Conservation (phyloP, 129 eudicot species). For the Tanacetum coccineum region DNA sequence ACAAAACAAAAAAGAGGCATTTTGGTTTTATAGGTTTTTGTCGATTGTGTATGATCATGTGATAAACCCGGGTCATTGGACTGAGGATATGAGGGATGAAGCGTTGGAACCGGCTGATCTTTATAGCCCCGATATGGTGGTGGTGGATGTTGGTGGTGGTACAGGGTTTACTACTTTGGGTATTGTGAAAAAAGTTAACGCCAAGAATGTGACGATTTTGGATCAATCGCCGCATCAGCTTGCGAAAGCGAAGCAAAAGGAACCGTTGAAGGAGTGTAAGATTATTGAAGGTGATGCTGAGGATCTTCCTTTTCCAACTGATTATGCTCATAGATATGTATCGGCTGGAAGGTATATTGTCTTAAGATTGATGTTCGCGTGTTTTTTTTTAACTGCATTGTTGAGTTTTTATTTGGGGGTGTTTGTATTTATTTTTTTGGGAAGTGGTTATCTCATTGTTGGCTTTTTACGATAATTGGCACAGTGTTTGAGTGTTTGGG, state of each 20-base stretch:
- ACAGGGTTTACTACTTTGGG: slow-evolving; percentile 50
- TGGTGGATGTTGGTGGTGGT: slow-evolving; percentile 53
- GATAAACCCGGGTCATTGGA: slow-evolving; percentile 45
- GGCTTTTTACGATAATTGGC: too few species aligned
- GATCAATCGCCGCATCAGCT: slow-evolving; percentile 54
- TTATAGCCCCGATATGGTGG: slow-evolving; percentile 32
- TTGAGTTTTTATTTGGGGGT: neutral
- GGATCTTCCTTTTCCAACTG: slow-evolving; percentile 48
- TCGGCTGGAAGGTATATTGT: slow-evolving; percentile 47
- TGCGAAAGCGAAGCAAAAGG: slow-evolving; percentile 44
- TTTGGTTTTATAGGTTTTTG: slow-evolving; percentile 43
- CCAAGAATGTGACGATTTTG: slow-evolving; percentile 42
- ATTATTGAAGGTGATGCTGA: slow-evolving; percentile 49
- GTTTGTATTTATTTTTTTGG: too few species aligned
- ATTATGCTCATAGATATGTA: slow-evolving; percentile 42
- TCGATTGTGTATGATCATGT: slow-evolving; percentile 47
- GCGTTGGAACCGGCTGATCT: slow-evolving; percentile 48
- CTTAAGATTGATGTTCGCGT: neutral
- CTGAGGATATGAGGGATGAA: slow-evolving; percentile 45
- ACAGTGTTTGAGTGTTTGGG: too few species aligned
- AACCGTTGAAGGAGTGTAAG: slow-evolving; percentile 42
- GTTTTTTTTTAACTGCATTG: slow-evolving; percentile 3
- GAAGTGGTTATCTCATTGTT: too few species aligned
- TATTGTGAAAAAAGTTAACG: slow-evolving; percentile 44
- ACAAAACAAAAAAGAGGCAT: slow-evolving; percentile 44